phyloP scores from a whole-genome alignment of 2,329 filamentous ascomycete genomes.

The Penicillium hordei region DNA sequence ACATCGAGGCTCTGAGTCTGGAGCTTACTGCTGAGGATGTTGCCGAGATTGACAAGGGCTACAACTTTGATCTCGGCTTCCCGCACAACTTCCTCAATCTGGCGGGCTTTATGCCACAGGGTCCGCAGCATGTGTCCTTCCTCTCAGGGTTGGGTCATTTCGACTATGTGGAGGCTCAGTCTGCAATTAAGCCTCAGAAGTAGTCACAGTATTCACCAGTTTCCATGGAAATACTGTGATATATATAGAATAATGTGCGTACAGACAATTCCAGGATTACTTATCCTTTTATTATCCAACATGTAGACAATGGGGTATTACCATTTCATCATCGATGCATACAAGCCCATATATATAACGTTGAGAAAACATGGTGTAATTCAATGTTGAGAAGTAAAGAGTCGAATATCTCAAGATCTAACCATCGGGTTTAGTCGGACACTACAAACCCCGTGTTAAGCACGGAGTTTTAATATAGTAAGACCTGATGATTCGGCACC shows the following conservation, averaged over 20 bases:
- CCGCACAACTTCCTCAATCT: constrained; percentile 39
- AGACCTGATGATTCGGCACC: not conserved
- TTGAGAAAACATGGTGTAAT: not conserved
- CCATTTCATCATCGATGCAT: too few relatives aligned
- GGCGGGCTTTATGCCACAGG: not conserved
- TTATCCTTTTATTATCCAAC: too few relatives aligned
- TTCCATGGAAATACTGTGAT: too few relatives aligned
- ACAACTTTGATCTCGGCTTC: constrained; percentile 57
- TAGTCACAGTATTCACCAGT: not conserved
- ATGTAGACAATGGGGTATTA: too few relatives aligned
- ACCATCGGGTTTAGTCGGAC: not conserved
- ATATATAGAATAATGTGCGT: too few relatives aligned
- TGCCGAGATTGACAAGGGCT: constrained; percentile 52
- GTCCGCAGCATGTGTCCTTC: not conserved
- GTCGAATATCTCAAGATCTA: too few relatives aligned
- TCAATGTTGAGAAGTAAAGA: too few relatives aligned
- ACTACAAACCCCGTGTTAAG: not conserved
- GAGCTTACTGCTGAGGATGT: constrained; percentile 54
- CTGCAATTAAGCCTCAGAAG: not conserved
- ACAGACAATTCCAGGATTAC: too few relatives aligned
- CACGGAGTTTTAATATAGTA: not conserved
- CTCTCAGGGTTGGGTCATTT: not conserved
- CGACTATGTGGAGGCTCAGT: not conserved
- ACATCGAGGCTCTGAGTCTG: constrained; percentile 55
- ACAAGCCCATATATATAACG: fast-evolving